These are phyloP conservation scores for Phaeophleospora eucalypticola DNA, from an alignment of 2,329 filamentous ascomycete genomes.

Conservation along the genomic window DNA sequence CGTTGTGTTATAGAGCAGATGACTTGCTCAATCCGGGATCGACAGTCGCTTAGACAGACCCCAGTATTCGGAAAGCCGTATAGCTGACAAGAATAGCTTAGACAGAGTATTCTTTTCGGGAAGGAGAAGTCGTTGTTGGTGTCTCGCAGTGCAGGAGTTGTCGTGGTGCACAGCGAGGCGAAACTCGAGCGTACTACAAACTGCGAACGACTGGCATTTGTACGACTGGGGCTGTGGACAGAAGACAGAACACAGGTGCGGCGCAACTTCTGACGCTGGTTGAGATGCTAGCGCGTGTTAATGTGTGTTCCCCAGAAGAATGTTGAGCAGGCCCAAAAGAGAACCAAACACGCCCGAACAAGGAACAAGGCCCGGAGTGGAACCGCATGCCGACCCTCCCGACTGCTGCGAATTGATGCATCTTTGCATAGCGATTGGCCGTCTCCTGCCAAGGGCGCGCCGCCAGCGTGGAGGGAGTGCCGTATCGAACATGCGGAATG, in stretches of 20 bases:
- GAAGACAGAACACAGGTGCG: background rate
- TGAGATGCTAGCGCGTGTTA: conserved; percentile 13
- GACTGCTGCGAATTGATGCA: background rate
- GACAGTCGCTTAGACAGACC: too few relatives aligned
- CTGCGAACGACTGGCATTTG: conserved; percentile 12
- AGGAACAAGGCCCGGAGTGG: background rate
- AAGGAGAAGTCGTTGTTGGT: background rate
- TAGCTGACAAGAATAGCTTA: too few relatives aligned
- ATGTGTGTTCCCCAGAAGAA: conserved; percentile 4
- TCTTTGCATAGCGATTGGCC: conserved; percentile 6
- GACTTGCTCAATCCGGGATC: too few relatives aligned
- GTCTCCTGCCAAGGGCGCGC: conserved; percentile 8
- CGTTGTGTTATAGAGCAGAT: background rate
- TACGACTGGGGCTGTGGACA: conserved; percentile 4
- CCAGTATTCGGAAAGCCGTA: too few relatives aligned
- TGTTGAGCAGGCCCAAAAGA: conserved; percentile 7
- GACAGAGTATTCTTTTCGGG: too few relatives aligned
- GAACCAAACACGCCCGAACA: background rate
- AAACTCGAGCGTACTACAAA: background rate
- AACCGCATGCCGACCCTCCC: conserved; percentile 6
- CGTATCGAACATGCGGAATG: conserved; percentile 3
- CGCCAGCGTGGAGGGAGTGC: conserved; percentile 5
- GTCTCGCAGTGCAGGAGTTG: background rate
- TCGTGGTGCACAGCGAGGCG: background rate
- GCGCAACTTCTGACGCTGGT: conserved; percentile 8